A percentile compares a stretch with the other conserved stretches of the same genome.
Conservation (phyloP, 164 flowering plant species). For the Platanus orientalis region DNA sequence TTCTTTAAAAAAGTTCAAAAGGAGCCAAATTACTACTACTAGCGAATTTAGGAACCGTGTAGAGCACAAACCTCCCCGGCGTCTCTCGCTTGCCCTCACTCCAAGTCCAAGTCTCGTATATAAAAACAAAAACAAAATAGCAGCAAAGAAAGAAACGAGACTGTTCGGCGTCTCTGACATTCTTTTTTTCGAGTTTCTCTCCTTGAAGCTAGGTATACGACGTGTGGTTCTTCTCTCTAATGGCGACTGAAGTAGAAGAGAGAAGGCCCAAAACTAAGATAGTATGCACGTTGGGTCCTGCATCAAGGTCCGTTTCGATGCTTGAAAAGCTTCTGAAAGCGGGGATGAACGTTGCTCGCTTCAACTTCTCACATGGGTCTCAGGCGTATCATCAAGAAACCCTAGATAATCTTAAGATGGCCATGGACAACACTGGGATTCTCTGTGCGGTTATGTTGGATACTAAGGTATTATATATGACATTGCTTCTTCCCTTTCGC, state of each 20-base stretch:
- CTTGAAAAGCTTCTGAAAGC: not conserved
- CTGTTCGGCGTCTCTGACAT: too few relatives aligned
- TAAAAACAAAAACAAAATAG: too few relatives aligned
- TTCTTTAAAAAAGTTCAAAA: too few relatives aligned
- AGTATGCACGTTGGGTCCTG: not conserved
- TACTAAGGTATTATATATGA: not conserved
- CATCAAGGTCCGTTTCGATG: not conserved
- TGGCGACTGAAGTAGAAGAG: not conserved
- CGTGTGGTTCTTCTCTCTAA: too few relatives aligned
- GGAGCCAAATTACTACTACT: too few relatives aligned
- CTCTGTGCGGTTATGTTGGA: not conserved
- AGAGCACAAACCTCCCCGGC: too few relatives aligned
- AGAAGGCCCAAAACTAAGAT: not conserved
- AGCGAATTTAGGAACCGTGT: too few relatives aligned
- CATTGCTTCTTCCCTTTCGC: not conserved
- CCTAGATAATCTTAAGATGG: not conserved
- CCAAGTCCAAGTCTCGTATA: too few relatives aligned
- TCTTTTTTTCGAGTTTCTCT: too few relatives aligned
- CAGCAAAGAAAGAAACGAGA: too few relatives aligned
- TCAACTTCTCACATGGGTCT: not conserved
- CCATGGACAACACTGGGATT: not conserved
- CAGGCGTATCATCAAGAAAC: not conserved
- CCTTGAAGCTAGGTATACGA: too few relatives aligned
- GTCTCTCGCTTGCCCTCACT: too few relatives aligned
- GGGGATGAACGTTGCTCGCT: not conserved